A percentile compares a stretch with the other conserved stretches of the same genome.
Conservation (phyloP, 2,329 filamentous ascomycete genomes). For the Penicillium griseofulvum region DNA sequence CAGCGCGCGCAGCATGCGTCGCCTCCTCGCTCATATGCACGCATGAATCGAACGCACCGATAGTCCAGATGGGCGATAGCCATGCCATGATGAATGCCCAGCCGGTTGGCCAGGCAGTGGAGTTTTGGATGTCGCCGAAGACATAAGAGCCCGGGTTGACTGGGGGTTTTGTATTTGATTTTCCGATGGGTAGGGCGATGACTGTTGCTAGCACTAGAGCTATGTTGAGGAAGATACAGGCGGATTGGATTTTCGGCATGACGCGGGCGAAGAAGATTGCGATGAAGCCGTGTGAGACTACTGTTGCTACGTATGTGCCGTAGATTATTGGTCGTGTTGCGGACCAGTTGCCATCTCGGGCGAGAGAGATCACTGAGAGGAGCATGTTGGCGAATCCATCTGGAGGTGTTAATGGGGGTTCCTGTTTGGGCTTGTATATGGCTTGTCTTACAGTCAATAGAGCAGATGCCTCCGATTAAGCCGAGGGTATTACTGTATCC, state of each 20-base stretch:
- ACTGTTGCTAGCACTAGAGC: conserved; percentile 54
- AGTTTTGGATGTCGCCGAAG: conserved; percentile 56
- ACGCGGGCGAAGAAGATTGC: conserved; percentile 53
- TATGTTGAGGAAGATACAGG: conserved; percentile 54
- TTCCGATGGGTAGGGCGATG: conserved; percentile 53
- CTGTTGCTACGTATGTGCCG: conserved; percentile 54
- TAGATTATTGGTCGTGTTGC: conserved; percentile 56
- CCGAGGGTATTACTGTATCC: conserved; percentile 63
- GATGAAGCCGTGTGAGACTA: conserved; percentile 54
- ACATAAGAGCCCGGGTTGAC: conserved; percentile 37
- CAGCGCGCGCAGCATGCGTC: conserved; percentile 58
- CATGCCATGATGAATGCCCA: conserved; percentile 62
- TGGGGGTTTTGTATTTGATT: conserved; percentile 18
- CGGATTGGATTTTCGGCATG: conserved; percentile 57
- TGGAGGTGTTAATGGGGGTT: neutral
- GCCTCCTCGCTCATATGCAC: conserved; percentile 63
- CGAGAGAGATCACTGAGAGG: conserved; percentile 55
- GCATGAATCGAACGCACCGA: conserved; percentile 55
- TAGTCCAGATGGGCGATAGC: conserved; percentile 62
- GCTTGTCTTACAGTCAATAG: conserved; percentile 54
- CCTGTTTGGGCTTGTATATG: neutral
- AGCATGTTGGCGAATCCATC: conserved; percentile 46
- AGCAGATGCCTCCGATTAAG: conserved; percentile 60
- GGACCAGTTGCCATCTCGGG: conserved; percentile 54
- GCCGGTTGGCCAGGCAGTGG: conserved; percentile 57